These are phyloP conservation scores for Botrytis sinoallii DNA, from an alignment of 2,329 filamentous ascomycete genomes.

Conservation along the genomic window DNA sequence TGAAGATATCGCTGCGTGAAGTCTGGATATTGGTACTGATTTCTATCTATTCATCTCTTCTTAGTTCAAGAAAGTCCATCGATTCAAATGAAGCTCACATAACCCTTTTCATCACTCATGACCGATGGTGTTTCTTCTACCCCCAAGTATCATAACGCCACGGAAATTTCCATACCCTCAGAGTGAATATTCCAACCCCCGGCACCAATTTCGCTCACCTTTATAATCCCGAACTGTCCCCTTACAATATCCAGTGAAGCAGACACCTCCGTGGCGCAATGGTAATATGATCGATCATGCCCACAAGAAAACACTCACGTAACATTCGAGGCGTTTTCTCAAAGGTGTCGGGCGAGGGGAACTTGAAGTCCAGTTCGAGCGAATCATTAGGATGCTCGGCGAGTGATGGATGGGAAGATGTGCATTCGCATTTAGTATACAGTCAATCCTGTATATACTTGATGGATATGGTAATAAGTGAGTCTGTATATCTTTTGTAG, in stretches of 20 bases:
- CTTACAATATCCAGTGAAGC: not conserved
- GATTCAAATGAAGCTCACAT: not conserved
- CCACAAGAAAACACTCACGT: not conserved
- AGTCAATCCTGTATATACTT: not conserved
- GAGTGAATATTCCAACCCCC: not conserved
- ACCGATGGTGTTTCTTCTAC: not conserved
- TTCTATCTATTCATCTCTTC: not conserved
- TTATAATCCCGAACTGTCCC: not conserved
- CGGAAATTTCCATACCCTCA: not conserved
- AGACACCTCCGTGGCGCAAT: not conserved
- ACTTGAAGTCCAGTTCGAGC: not conserved
- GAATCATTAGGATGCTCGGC: not conserved
- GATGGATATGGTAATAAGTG: not conserved
- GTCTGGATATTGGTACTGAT: not conserved
- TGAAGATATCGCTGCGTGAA: not conserved
- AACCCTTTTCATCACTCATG: not conserved
- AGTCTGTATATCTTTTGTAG: not conserved
- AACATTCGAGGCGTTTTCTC: not conserved
- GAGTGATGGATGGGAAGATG: not conserved
- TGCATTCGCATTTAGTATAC: not conserved
- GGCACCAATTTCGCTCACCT: not conserved
- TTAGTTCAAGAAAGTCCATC: not conserved
- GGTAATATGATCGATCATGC: not conserved
- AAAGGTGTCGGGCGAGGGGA: not conserved
- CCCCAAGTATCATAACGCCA: not conserved